Evolutionary conservation across 2,329 filamentous ascomycete species (phyloP).

Genomic region (Didymosphaeria variabile): DNA sequence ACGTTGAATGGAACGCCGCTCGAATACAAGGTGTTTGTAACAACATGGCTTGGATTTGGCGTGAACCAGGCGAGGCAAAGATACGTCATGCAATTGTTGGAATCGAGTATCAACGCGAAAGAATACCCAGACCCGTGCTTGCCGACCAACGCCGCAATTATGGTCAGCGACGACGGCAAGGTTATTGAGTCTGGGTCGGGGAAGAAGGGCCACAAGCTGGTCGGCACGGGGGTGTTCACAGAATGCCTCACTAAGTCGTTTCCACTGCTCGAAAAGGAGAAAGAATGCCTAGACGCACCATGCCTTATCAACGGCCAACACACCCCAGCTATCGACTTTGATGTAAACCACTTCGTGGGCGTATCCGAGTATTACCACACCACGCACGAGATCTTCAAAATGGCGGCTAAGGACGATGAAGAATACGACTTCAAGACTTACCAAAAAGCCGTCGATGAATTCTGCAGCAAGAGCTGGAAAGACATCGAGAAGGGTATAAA

Average conservation of each 20-base stretch:
- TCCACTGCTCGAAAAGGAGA: constrained; percentile 88
- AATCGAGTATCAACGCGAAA: constrained; percentile 67
- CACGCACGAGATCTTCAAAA: constrained; percentile 90
- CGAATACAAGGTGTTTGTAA: constrained; percentile 92
- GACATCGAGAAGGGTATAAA: constrained; percentile 74
- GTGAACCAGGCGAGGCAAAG: constrained; percentile 89
- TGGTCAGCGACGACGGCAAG: constrained; percentile 76
- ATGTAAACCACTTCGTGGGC: constrained; percentile 96
- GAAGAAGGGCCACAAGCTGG: constrained; percentile 57
- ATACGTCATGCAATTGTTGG: constrained; percentile 80
- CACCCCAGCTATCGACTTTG: constrained; percentile 94
- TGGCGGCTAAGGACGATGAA: constrained; percentile 73
- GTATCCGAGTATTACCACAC: constrained; percentile 99
- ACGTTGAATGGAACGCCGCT: constrained; percentile 78
- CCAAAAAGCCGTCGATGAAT: constrained; percentile 82
- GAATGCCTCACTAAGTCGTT: constrained; percentile 84
- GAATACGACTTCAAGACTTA: constrained; percentile 92
- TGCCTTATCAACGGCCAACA: constrained; percentile 92
- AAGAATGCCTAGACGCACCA: constrained; percentile 80
- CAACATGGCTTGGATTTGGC: constrained; percentile 97
- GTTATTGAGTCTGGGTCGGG: constrained; percentile 58
- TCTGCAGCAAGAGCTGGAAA: constrained; percentile 85
- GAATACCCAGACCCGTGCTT: constrained; percentile 93
- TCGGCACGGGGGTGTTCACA: constrained; percentile 87
- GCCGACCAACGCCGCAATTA: constrained; percentile 77